phyloP scores from a whole-genome alignment of 805 yeast genomes.

The Cyberlindnera maclurae region DNA sequence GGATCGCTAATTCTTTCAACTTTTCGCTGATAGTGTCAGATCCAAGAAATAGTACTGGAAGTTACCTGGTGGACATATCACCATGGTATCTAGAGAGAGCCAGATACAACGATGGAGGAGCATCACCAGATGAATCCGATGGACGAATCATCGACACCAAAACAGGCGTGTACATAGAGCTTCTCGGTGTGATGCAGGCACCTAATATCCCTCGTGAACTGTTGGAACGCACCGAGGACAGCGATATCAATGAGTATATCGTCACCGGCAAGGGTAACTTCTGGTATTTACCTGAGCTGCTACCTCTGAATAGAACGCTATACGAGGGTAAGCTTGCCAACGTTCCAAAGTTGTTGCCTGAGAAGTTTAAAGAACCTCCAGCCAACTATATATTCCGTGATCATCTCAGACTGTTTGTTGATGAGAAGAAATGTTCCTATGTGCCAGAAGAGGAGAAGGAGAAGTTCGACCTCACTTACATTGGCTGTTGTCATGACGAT shows the following conservation, averaged over 20 bases:
- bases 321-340: slow-evolving; percentile 52
- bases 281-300: slow-evolving; percentile 39
- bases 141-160: slow-evolving; percentile 54
- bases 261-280: slow-evolving; percentile 38
- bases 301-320: slow-evolving; percentile 44
- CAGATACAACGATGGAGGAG: slow-evolving; percentile 38
- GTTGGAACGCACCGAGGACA: slow-evolving; percentile 7
- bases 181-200: slow-evolving; percentile 36
- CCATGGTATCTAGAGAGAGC: slow-evolving; percentile 45
- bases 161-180: slow-evolving; percentile 53
- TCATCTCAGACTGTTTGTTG: slow-evolving; percentile 33
- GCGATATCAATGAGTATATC: slow-evolving; percentile 20
- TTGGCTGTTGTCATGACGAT: slow-evolving; percentile 36
- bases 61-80: slow-evolving; percentile 39
- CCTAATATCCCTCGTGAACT: slow-evolving; percentile 19
- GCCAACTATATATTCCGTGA: slow-evolving; percentile 26
- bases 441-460: slow-evolving; percentile 35
- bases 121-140: slow-evolving; percentile 38
- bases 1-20: slow-evolving; percentile 41
- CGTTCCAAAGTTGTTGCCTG: slow-evolving; percentile 35
- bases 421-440: slow-evolving; percentile 30
- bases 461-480: slow-evolving; percentile 28
- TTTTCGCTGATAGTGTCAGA: slow-evolving; percentile 38
- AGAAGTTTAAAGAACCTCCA: slow-evolving; percentile 31
- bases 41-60: slow-evolving; percentile 38